phyloP scores from a whole-genome alignment of 257 asterid species.

The Verbascum thapsus region DNA sequence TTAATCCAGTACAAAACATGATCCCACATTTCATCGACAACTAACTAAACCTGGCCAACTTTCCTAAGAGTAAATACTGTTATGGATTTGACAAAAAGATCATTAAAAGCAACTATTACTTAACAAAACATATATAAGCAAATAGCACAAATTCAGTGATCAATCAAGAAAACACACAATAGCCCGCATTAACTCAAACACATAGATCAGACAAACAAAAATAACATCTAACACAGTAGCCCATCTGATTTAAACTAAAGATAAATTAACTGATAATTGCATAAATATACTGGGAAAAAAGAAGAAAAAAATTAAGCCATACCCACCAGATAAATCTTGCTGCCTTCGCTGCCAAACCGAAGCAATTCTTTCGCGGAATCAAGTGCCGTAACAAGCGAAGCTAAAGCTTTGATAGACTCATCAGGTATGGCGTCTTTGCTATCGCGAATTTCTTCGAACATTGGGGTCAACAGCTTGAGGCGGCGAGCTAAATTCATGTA shows the following conservation, averaged over 20 bases:
- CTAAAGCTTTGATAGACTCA: slow-evolving; percentile 50
- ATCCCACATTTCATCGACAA: slow-evolving; percentile 6
- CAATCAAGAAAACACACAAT: slow-evolving; percentile 1
- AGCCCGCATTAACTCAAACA: slow-evolving; percentile 28
- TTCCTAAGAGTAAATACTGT: slow-evolving; percentile 19
- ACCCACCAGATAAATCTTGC: slow-evolving; percentile 87
- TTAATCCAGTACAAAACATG: slow-evolving; percentile 5
- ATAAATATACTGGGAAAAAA: background rate
- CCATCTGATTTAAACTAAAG: slow-evolving; percentile 26
- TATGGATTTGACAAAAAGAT: slow-evolving; percentile 17
- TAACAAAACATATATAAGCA: slow-evolving; percentile 23
- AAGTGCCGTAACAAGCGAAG: slow-evolving; percentile 50
- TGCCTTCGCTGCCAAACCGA: slow-evolving; percentile 85
- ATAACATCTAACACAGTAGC: slow-evolving; percentile 9
- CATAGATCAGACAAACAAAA: slow-evolving; percentile 15
- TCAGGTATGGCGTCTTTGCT: slow-evolving; percentile 57
- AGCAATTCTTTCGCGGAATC: slow-evolving; percentile 86
- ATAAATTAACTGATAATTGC: slow-evolving; percentile 3
- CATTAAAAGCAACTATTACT: background rate
- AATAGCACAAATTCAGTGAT: slow-evolving; percentile 7
- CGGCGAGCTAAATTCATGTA: slow-evolving; percentile 86
- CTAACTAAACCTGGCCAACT: slow-evolving; percentile 1
- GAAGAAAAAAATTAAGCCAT: slow-evolving; percentile 14
- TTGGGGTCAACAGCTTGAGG: slow-evolving; percentile 85
- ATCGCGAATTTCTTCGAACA: slow-evolving; percentile 96